phyloP scores from a whole-genome alignment of 2,329 filamentous ascomycete genomes.

The Trichophyton mentagrophytes region DNA sequence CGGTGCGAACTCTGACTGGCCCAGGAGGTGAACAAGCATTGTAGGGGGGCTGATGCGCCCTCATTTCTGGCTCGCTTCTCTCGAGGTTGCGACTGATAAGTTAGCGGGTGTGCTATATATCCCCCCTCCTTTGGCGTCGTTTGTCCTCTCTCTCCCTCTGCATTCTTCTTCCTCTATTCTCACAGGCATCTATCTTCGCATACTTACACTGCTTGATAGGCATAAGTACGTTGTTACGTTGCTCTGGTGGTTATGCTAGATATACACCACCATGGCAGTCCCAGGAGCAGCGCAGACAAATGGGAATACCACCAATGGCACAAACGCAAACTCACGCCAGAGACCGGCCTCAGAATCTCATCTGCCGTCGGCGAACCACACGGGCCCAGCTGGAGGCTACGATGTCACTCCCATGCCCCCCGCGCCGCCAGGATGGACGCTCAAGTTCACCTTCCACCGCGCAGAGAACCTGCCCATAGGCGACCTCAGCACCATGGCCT shows the following conservation, averaged over 20 bases:
- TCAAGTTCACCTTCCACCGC: constrained; percentile 72
- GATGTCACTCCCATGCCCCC: constrained; percentile 65
- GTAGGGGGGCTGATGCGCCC: not conserved
- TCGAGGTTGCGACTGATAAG: not conserved
- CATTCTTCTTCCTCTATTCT: not conserved
- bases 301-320: not conserved
- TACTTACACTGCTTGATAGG: too few species aligned
- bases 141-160: not conserved
- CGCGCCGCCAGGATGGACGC: constrained; percentile 64
- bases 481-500: constrained; percentile 63
- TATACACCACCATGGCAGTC: too few species aligned
- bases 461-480: constrained; percentile 71
- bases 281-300: not conserved
- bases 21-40: not conserved
- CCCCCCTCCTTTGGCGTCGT: not conserved
- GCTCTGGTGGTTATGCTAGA: too few species aligned
- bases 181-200: too few species aligned
- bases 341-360: not conserved
- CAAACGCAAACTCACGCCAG: not conserved
- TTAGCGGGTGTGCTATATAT: not conserved
- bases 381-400: constrained; percentile 59
- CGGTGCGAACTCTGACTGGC: not conserved
- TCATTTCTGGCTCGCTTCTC: not conserved
- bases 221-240: too few species aligned
- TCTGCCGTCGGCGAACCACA: not conserved